Percentiles rank a stretch among this genome's conserved stretches.
Evolutionary conservation across 2,329 filamentous ascomycete species (phyloP).

Genomic region (Paracorniculantispora psalliotae): DNA sequence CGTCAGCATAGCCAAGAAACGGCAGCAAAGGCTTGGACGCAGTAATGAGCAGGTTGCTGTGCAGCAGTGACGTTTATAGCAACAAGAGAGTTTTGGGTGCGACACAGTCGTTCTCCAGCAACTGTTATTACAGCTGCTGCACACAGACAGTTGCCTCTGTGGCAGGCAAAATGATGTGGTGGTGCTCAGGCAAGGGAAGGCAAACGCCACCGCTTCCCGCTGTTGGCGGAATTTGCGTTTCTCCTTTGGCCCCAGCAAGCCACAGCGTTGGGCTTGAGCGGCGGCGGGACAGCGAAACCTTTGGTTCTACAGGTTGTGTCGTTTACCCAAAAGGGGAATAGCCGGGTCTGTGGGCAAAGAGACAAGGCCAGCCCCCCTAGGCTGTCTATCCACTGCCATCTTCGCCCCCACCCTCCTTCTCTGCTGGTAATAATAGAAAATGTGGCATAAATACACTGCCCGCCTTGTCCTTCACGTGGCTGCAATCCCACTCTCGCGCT

Average conservation of each 20-base stretch:
- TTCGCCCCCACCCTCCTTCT: too few relatives aligned
- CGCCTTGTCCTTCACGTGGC: not conserved
- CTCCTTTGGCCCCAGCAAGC: too few relatives aligned
- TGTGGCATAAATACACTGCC: slow-evolving; percentile 7
- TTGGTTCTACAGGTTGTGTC: not conserved
- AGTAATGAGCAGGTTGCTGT: not conserved
- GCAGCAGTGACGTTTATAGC: not conserved
- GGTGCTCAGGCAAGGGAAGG: too few relatives aligned
- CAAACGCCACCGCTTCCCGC: slow-evolving; percentile 6
- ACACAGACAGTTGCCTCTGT: not conserved
- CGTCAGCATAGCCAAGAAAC: not conserved
- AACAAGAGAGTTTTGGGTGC: not conserved
- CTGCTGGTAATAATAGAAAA: slow-evolving; percentile 1
- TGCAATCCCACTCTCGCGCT: not conserved
- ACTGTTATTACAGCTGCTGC: too few relatives aligned
- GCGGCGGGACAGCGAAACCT: too few relatives aligned
- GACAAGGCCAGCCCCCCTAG: too few relatives aligned
- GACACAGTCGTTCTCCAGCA: too few relatives aligned
- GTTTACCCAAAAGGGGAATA: slow-evolving; percentile 4
- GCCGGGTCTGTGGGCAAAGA: not conserved
- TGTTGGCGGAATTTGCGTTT: slow-evolving; percentile 4
- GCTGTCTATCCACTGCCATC: too few relatives aligned
- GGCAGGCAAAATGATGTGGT: not conserved
- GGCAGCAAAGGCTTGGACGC: not conserved
- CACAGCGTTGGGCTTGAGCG: not conserved